Evolutionary conservation across 345 rosid genomes (phyloP).

Genomic region (Garcia nutans): DNA sequence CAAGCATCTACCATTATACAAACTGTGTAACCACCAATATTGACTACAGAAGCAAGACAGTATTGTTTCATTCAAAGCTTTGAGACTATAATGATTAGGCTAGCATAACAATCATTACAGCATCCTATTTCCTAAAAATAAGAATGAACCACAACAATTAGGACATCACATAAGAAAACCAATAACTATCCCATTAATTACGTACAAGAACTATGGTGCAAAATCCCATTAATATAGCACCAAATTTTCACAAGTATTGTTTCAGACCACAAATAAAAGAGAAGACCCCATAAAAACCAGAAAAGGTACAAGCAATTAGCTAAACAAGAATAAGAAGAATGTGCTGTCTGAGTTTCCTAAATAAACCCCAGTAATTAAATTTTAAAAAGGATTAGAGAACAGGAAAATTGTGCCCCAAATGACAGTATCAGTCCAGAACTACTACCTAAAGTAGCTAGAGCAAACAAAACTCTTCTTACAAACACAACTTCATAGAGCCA

Average conservation of each 20-base stretch:
- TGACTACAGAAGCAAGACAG: slow-evolving; percentile 1
- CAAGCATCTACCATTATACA: slow-evolving; percentile 4
- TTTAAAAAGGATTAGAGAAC: background rate
- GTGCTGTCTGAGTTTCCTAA: slow-evolving; percentile 2
- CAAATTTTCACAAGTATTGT: slow-evolving; percentile 6
- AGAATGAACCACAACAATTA: background rate
- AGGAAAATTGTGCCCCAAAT: background rate
- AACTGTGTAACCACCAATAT: background rate
- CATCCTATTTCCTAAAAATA: background rate
- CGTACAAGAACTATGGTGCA: background rate
- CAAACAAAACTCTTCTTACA: background rate
- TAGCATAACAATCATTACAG: too few species aligned
- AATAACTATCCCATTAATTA: background rate
- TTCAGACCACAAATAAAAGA: background rate
- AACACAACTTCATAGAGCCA: background rate
- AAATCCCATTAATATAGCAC: background rate
- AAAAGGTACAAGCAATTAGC: background rate
- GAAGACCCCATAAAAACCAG: background rate
- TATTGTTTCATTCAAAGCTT: background rate
- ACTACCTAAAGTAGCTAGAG: background rate
- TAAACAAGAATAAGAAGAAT: background rate
- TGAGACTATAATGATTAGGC: background rate
- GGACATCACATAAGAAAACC: background rate
- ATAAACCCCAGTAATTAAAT: slow-evolving; percentile 1
- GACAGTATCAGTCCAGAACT: background rate